Base-by-base conservation (phyloP, 2,329 filamentous ascomycete genomes). In the Knufia fluminis region DNA sequence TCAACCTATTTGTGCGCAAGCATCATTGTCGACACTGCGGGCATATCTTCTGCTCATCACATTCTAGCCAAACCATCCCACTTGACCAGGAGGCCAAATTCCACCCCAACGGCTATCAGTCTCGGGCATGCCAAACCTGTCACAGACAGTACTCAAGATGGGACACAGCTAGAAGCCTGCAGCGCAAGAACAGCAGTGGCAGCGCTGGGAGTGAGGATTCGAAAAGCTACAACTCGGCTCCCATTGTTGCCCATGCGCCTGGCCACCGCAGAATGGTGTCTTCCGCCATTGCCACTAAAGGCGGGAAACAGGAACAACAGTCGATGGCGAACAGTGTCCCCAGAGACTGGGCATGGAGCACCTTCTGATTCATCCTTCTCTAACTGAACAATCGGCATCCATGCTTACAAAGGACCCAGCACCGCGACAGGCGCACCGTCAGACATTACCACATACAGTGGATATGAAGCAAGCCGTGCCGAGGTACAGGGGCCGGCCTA, bases 21-120 rank as follows among this genome's bases (percentile, higher is more conserved):
- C 80, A 83, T 60, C 80, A 83, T 65, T 83, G 80, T 64, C 76
- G 80, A 51, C 79, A 80, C 58, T 83, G 80, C 57, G 80, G 80
- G 38, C 75, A 80, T 58, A 75, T 83, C 59, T 82, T 82, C 61
- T 83, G 80, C 66, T 72, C 73, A 52, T 69, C 73, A 28, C 79
- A 83, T 66, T 76, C 75, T 44, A 68, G 71, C 40, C 70, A 75
- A 59, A 65, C 68, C 43, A 76, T 83, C 9, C 77, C 76, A 6
- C 75, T 83, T 14, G 78, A 83, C 59, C 80, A 83, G 64, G 70
- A 79, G 50, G 80, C 80, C 14, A 74, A 75, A 49, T 82, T 81
- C 65, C 79, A 83, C 56, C 77, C 79, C 0, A 67, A 78, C 16
- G 80, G 78, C 4, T 64, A 68, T 4, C 64, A 61, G 14, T 77